Base-by-base conservation (phyloP, 495 filamentous ascomycete species). In the Xylaria nigripes region DNA sequence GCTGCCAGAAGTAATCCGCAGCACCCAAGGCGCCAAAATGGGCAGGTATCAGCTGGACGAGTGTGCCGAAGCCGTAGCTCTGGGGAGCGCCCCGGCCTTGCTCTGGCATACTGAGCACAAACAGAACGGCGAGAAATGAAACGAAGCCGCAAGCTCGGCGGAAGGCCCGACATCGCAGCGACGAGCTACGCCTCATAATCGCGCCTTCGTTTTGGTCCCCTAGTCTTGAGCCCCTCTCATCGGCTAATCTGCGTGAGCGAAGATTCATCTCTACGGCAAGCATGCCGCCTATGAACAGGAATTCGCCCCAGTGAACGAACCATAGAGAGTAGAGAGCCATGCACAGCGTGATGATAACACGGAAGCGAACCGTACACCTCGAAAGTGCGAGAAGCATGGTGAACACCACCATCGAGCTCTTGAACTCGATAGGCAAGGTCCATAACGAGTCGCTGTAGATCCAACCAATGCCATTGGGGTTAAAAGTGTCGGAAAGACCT, bases 1-100 rank as follows among this genome's bases (percentile, higher is more conserved):
- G 72, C 10, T 75, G 64, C 63, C 67, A 77, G 65, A 75, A 75
- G 67, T 67, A 70, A 57, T 81, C 76, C 27, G 64, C 76, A 1
- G 76, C 72, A 22, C 77, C 78, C 61, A 78, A 71, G 1, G 73
- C 72, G 36, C 76, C 75, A 54, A 81, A 67, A 48, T 63, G 54
- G 2, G 45, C 12, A 6, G 71, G 16, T 71, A 76, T 15, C 76
- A 60, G 23, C 62, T 67, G 42, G 71, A 68, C 76, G 73, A 81
- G 15, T 72, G 74, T 6, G 64, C 62, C 19, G 69, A 72, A 48
- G 62, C 58, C 19, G 52, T 48, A 70, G 56, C n/a, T 46, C 4
- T 45, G 7, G 3, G 41, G 22, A 13, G 49, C 55, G 24, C 41
- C 27, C 10, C 43, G 49, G 27, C 12, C 29, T 12, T 45, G 32